phyloP scores from a whole-genome alignment of 352 stramenopile species.

The Blastocystis sp. region DNA sequence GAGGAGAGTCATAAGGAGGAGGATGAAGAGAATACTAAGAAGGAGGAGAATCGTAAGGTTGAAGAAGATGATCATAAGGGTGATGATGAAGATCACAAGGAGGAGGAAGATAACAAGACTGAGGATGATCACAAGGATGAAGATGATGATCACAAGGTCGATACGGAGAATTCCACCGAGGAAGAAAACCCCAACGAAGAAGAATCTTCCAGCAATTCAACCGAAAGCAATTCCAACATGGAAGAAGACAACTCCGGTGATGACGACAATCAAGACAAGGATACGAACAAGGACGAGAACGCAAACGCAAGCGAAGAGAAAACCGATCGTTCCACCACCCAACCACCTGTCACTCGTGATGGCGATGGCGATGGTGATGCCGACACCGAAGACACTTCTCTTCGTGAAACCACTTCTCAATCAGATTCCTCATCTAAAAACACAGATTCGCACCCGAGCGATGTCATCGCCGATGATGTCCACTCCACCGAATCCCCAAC shows the following conservation, averaged over 20 bases:
- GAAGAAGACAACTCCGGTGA: neutral
- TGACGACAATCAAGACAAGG: neutral
- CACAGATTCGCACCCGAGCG: too few relatives aligned
- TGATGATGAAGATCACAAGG: neutral
- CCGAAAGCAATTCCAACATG: neutral
- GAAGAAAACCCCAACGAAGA: neutral
- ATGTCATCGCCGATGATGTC: too few relatives aligned
- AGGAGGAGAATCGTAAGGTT: neutral
- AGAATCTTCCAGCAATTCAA: slow-evolving; percentile 16
- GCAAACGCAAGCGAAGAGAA: neutral
- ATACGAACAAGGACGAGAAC: neutral
- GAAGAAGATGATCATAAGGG: neutral
- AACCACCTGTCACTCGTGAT: too few relatives aligned
- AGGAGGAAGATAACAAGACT: neutral
- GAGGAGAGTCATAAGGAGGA: slow-evolving; percentile 1
- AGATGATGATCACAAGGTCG: neutral
- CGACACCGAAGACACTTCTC: neutral
- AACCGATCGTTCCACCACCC: too few relatives aligned
- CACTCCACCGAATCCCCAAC: neutral
- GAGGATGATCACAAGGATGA: neutral
- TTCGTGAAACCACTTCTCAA: too few relatives aligned
- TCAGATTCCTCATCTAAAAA: neutral
- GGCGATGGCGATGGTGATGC: too few relatives aligned
- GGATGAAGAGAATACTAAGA: neutral
- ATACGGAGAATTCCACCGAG: neutral